Conservation (phyloP, 2,329 filamentous ascomycete species). For the Aureobasidium musti region DNA sequence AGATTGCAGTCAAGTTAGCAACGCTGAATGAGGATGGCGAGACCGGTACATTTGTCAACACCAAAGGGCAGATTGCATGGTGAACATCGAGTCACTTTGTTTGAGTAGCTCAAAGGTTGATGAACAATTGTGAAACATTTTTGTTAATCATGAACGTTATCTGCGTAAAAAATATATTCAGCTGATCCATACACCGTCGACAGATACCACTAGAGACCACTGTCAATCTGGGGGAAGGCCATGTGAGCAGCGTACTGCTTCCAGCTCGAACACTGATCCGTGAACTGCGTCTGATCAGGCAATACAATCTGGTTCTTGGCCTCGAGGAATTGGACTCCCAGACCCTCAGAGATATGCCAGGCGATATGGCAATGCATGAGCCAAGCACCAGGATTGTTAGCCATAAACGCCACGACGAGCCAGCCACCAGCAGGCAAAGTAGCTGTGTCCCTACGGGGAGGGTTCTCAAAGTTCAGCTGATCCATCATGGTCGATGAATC, state of each 20-base stretch:
- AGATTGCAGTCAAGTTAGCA: not conserved
- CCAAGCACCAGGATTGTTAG: slow-evolving; percentile 59
- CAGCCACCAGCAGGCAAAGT: slow-evolving; percentile 51
- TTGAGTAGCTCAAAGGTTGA: not conserved
- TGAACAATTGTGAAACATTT: not conserved
- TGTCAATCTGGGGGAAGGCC: slow-evolving; percentile 45
- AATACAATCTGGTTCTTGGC: slow-evolving; percentile 40
- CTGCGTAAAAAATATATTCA: too few relatives aligned
- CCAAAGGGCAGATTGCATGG: not conserved
- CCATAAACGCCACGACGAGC: slow-evolving; percentile 53
- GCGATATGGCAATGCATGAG: slow-evolving; percentile 57
- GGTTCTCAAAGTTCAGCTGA: slow-evolving; percentile 46
- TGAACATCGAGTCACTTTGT: not conserved
- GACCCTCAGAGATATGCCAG: slow-evolving; percentile 63
- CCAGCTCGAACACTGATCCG: slow-evolving; percentile 41
- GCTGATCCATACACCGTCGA: not conserved
- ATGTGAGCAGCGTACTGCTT: slow-evolving; percentile 40
- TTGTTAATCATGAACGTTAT: slow-evolving; percentile 6
- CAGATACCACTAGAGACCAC: slow-evolving; percentile 40
- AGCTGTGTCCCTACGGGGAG: slow-evolving; percentile 53
- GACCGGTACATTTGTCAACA: not conserved
- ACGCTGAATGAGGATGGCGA: not conserved
- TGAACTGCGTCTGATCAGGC: slow-evolving; percentile 36
- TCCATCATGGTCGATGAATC: slow-evolving; percentile 36
- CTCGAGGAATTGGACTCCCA: slow-evolving; percentile 59